Conservation (phyloP, 306 rosid species). For the Casuarina cunninghamiana region DNA sequence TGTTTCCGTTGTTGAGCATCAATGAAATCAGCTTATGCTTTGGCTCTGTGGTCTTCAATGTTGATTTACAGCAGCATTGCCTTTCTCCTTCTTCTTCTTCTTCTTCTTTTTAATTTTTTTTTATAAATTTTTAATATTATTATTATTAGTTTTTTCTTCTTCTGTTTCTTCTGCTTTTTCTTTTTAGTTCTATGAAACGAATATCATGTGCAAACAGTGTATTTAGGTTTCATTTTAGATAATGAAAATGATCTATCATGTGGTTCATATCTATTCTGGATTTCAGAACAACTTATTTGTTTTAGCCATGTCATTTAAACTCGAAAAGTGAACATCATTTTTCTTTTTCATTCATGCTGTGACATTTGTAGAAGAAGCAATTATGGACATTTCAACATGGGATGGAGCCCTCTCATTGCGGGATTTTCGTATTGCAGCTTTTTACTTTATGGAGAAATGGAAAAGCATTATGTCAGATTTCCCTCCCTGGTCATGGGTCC, state of each 20-base stretch:
- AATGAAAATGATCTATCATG: not conserved
- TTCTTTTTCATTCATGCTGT: not conserved
- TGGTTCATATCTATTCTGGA: not conserved
- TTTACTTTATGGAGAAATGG: conserved; percentile 59
- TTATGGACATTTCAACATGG: conserved; percentile 36
- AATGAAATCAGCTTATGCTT: too few relatives aligned
- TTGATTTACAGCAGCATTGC: too few relatives aligned
- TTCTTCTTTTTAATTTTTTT: too few relatives aligned
- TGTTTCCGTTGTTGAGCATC: too few relatives aligned
- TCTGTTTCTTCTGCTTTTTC: too few relatives aligned
- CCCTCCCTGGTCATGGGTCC: conserved; percentile 76
- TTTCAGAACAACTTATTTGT: not conserved
- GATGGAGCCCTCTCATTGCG: conserved; percentile 59
- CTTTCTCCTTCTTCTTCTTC: too few relatives aligned
- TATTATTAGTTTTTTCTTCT: too few relatives aligned
- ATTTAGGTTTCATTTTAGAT: too few relatives aligned
- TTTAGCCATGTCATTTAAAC: not conserved
- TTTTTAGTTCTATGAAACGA: too few relatives aligned
- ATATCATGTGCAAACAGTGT: too few relatives aligned
- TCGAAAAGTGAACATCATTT: not conserved
- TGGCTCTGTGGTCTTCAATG: too few relatives aligned
- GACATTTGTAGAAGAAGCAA: conserved; percentile 29
- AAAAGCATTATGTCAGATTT: conserved; percentile 37
- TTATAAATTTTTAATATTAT: too few relatives aligned
- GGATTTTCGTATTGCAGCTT: conserved; percentile 59